These are phyloP conservation scores for Cercophora scortea DNA, from an alignment of 495 filamentous ascomycete genomes.

Conservation along the genomic window DNA sequence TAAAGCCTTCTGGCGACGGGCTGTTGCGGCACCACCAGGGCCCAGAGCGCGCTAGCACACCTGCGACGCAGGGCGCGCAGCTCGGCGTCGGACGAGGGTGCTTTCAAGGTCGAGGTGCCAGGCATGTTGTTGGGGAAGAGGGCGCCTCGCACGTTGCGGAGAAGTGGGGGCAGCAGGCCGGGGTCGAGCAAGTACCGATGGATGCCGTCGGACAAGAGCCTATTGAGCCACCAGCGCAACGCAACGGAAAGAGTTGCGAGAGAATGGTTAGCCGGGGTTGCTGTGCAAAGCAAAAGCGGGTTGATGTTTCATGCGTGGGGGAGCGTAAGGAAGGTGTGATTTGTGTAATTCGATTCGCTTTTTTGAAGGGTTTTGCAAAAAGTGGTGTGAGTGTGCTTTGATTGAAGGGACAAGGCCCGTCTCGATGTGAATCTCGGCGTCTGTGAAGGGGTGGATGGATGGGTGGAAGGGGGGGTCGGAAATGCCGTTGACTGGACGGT, in stretches of 20 bases:
- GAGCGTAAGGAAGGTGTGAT: constrained; percentile 1
- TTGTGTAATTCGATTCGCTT: neutral
- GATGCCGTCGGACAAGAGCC: constrained; percentile 68
- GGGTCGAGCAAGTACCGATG: constrained; percentile 57
- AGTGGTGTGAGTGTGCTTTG: neutral
- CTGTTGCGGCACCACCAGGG: constrained; percentile 38
- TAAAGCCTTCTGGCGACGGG: constrained; percentile 39
- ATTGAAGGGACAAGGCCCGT: neutral
- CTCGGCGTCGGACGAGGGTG: constrained; percentile 40
- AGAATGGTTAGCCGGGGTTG: neutral
- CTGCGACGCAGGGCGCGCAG: constrained; percentile 38
- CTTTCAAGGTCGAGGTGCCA: constrained; percentile 35
- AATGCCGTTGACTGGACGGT: no score
- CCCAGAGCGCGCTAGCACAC: constrained; percentile 46
- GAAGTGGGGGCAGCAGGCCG: constrained; percentile 60
- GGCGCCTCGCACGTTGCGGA: constrained; percentile 61
- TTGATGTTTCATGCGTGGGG: constrained; percentile 14
- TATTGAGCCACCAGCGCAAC: constrained; percentile 21
- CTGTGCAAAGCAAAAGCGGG: no score
- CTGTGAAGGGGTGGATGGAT: no score
- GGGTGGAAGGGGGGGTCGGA: no score
- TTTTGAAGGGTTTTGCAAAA: neutral
- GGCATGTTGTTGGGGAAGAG: constrained; percentile 74
- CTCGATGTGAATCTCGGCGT: no score
- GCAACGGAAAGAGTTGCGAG: neutral